Evolutionary conservation across 441 rosid genomes (phyloP).

Genomic region (Jatropha podagrica): DNA sequence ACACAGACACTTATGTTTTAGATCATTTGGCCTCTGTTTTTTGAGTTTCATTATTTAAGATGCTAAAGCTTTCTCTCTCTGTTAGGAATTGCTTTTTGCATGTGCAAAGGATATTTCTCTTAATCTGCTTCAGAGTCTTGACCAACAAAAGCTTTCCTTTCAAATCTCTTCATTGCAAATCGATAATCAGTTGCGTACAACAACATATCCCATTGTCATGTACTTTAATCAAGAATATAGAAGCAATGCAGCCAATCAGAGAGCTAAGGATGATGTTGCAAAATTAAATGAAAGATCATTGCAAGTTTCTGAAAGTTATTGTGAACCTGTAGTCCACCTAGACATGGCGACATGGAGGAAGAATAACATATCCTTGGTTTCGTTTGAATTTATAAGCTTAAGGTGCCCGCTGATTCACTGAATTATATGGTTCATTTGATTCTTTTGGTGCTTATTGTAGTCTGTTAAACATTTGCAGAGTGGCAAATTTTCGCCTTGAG

Average conservation of each 20-base stretch:
- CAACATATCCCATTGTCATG: slow-evolving; percentile 85
- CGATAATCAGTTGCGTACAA: slow-evolving; percentile 72
- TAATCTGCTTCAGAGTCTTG: slow-evolving; percentile 73
- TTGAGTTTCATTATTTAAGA: slow-evolving; percentile 11
- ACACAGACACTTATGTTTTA: neutral
- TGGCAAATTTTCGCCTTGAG: slow-evolving; percentile 79
- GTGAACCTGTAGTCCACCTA: slow-evolving; percentile 61
- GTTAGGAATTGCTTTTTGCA: slow-evolving; percentile 87
- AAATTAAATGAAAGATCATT: slow-evolving; percentile 37
- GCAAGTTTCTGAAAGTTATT: slow-evolving; percentile 37
- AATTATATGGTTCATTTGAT: slow-evolving; percentile 17
- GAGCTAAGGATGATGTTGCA: slow-evolving; percentile 44
- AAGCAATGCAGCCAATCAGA: slow-evolving; percentile 45
- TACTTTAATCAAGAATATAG: slow-evolving; percentile 67
- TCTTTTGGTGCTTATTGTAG: slow-evolving; percentile 30
- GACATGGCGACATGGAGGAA: slow-evolving; percentile 83
- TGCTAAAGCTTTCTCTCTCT: slow-evolving; percentile 27
- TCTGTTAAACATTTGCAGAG: slow-evolving; percentile 51
- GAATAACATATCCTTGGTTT: slow-evolving; percentile 68
- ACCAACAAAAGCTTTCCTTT: slow-evolving; percentile 78
- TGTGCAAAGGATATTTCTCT: slow-evolving; percentile 69
- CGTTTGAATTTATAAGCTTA: slow-evolving; percentile 64
- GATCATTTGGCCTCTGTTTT: neutral
- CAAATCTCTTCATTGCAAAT: slow-evolving; percentile 77
- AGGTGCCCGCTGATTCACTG: slow-evolving; percentile 45